Conservation (phyloP, 2,329 filamentous ascomycete genomes). For the Orbilia blumenaviensis region DNA sequence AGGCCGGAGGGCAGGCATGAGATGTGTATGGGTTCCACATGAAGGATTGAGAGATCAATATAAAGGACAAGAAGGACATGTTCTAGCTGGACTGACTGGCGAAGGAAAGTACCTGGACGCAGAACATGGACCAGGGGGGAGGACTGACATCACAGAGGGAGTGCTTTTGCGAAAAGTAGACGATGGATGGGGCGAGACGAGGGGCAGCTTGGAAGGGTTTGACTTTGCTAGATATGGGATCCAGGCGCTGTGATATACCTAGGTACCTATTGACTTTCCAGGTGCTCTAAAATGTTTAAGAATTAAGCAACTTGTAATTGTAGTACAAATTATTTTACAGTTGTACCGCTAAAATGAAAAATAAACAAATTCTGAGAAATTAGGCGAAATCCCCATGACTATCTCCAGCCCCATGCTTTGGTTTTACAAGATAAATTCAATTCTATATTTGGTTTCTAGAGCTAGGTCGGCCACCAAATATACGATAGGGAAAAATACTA, state of each 20-base stretch:
- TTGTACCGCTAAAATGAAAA: too few species aligned
- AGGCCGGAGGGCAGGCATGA: slow-evolving; percentile 90
- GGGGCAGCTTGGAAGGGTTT: slow-evolving; percentile 68
- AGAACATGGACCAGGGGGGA: slow-evolving; percentile 59
- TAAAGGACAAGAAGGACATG: slow-evolving; percentile 76
- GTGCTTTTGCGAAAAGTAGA: slow-evolving; percentile 67
- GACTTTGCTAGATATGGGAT: slow-evolving; percentile 71
- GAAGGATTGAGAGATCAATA: slow-evolving; percentile 79
- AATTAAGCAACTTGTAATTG: too few species aligned
- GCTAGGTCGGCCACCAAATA: too few species aligned
- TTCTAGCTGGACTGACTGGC: slow-evolving; percentile 82
- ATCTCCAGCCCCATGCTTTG: too few species aligned
- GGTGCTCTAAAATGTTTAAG: too few species aligned
- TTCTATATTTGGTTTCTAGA: too few species aligned
- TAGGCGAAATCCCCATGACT: too few species aligned
- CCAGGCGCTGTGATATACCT: slow-evolving; percentile 33
- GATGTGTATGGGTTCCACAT: slow-evolving; percentile 92
- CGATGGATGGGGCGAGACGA: slow-evolving; percentile 70
- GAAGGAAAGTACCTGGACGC: slow-evolving; percentile 66
- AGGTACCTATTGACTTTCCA: too few species aligned
- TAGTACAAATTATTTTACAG: too few species aligned
- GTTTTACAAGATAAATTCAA: too few species aligned
- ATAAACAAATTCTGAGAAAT: too few species aligned
- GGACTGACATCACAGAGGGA: slow-evolving; percentile 59
- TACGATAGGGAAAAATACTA: too few species aligned